phyloP scores from a whole-genome alignment of 257 asterid species.

The Striga asiatica region DNA sequence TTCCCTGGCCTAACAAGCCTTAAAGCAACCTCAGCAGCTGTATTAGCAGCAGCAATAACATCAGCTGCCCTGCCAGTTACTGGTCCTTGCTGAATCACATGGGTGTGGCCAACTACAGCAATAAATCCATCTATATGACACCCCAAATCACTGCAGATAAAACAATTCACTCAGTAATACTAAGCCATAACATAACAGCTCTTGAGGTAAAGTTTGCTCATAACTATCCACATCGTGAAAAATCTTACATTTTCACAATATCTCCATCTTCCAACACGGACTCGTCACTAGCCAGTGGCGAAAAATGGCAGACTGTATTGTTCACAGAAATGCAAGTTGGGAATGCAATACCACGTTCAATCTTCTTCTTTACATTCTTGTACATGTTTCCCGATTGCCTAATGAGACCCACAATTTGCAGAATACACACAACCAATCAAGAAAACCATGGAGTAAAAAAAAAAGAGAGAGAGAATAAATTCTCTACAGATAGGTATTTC shows the following conservation, averaged over 20 bases:
- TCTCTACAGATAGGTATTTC: background rate
- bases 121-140: slow-evolving; percentile 97
- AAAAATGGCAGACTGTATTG: slow-evolving; percentile 73
- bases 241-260: slow-evolving; percentile 46
- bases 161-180: background rate
- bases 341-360: slow-evolving; percentile 86
- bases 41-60: slow-evolving; percentile 90
- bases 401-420: background rate
- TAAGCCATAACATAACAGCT: too few relatives aligned
- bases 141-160: slow-evolving; percentile 77
- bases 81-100: slow-evolving; percentile 72
- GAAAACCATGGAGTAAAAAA: background rate
- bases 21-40: slow-evolving; percentile 93
- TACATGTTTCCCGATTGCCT: slow-evolving; percentile 91
- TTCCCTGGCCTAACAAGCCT: slow-evolving; percentile 91
- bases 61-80: slow-evolving; percentile 89
- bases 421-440: background rate
- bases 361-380: slow-evolving; percentile 91
- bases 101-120: slow-evolving; percentile 87
- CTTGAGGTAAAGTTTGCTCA: too few relatives aligned
- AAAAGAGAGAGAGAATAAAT: background rate
- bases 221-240: background rate
- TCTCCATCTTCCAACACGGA: slow-evolving; percentile 65
- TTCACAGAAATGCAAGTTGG: slow-evolving; percentile 90
- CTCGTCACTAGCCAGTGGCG: slow-evolving; percentile 75